These are phyloP conservation scores for Pseudocercospora fuligena DNA, from an alignment of 2,329 filamentous ascomycete genomes.

Conservation along the genomic window DNA sequence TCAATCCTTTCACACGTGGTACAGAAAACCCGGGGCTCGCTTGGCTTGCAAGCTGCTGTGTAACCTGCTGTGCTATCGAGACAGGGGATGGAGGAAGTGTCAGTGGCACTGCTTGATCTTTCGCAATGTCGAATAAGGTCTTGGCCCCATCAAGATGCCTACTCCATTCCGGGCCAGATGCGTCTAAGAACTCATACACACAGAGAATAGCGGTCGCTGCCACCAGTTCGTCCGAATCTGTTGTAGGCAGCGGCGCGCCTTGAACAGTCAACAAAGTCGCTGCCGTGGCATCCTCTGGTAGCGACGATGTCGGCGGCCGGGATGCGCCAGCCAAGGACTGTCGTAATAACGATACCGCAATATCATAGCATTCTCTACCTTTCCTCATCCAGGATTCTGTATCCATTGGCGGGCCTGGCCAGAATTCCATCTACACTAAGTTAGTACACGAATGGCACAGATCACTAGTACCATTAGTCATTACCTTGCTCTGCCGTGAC, in stretches of 20 bases:
- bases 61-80: slow-evolving; percentile 31
- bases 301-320: slow-evolving; percentile 32
- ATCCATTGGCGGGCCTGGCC: slow-evolving; percentile 46
- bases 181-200: slow-evolving; percentile 71
- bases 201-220: slow-evolving; percentile 70
- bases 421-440: slow-evolving; percentile 52
- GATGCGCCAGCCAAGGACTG: slow-evolving; percentile 39
- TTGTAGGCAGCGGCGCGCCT: slow-evolving; percentile 39
- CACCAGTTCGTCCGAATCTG: slow-evolving; percentile 63
- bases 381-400: slow-evolving; percentile 59
- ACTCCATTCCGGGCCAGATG: slow-evolving; percentile 66
- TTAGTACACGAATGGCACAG: slow-evolving; percentile 16
- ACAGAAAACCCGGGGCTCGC: slow-evolving; percentile 5
- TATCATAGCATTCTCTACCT: slow-evolving; percentile 64
- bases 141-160: slow-evolving; percentile 70
- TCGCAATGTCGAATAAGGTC: slow-evolving; percentile 62
- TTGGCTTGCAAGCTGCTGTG: slow-evolving; percentile 24
- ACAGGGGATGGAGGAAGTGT: slow-evolving; percentile 49
- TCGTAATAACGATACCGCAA: slow-evolving; percentile 41
- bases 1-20: slow-evolving; percentile 44
- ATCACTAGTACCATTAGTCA: not conserved
- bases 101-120: slow-evolving; percentile 55
- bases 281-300: slow-evolving; percentile 34
- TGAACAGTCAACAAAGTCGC: slow-evolving; percentile 29
- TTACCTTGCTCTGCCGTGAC: slow-evolving; percentile 31